These are phyloP conservation scores for Pleurozium schreberi DNA, from an alignment of 225 moss, liverwort and hornwort species.

Conservation along the genomic window DNA sequence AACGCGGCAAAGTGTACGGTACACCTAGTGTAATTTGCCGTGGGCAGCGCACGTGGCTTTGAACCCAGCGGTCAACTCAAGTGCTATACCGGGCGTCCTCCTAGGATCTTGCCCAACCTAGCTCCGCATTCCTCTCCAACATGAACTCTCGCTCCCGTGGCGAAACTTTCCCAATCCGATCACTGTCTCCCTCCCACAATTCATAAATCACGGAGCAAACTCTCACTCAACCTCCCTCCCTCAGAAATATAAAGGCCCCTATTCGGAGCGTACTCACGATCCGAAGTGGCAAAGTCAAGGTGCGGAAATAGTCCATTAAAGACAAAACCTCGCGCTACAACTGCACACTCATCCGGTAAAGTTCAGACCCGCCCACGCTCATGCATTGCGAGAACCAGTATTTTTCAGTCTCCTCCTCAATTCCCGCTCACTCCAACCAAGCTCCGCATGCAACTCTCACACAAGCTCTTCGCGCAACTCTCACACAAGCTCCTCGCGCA, in stretches of 20 bases:
- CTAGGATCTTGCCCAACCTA: not conserved
- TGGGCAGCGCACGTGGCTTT: not conserved
- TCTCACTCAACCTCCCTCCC: not conserved
- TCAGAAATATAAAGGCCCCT: not conserved
- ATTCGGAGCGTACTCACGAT: not conserved
- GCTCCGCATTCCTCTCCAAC: constrained; percentile 2
- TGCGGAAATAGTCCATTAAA: not conserved
- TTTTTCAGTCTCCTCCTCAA: not conserved
- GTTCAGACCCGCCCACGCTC: not conserved
- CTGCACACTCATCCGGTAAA: not conserved
- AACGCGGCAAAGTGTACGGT: not conserved
- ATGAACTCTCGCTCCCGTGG: not conserved
- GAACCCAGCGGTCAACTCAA: not conserved
- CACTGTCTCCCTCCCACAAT: not conserved
- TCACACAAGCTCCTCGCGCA: not conserved
- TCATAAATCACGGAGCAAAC: not conserved
- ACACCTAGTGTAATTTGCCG: not conserved
- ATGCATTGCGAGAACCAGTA: not conserved
- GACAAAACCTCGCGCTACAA: not conserved
- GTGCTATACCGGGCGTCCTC: not conserved
- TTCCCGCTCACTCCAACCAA: not conserved
- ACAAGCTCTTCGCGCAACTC: not conserved
- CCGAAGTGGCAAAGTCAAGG: not conserved
- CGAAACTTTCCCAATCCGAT: not conserved
- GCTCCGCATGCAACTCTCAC: not conserved